Evolutionary conservation across 2,329 filamentous ascomycete genomes (phyloP).

Genomic region (Ceratocystis harringtonii): DNA sequence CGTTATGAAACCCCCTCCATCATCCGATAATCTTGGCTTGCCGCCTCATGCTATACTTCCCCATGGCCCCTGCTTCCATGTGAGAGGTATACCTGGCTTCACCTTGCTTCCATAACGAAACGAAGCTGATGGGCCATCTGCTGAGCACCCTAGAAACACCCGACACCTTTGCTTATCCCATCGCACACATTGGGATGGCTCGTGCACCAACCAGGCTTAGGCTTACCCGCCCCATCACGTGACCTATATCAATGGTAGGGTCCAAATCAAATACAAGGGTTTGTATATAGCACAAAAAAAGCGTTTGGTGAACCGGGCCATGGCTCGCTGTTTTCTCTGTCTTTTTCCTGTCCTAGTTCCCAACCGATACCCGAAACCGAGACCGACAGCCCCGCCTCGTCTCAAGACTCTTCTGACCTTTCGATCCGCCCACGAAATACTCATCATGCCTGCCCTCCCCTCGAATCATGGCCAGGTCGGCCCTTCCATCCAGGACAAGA

Average conservation of each 20-base stretch:
- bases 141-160: not conserved
- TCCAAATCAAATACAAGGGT: not conserved
- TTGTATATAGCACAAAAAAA: not conserved
- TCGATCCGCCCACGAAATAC: not conserved
- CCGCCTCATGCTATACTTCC: no score
- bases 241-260: not conserved
- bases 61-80: no score
- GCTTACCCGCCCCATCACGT: not conserved
- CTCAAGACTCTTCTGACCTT: not conserved
- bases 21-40: no score
- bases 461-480: conserved; percentile 24
- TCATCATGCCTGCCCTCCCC: conserved; percentile 29
- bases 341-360: no score
- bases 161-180: not conserved
- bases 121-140: no score
- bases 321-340: not conserved
- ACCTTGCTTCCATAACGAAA: not conserved
- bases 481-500: conserved; percentile 33
- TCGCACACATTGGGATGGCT: not conserved
- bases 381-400: not conserved
- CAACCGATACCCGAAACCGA: no score
- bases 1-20: no score
- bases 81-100: not conserved
- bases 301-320: not conserved
- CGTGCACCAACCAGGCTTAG: not conserved